A percentile compares a stretch with the other conserved stretches of the same genome.
Conservation (phyloP, 306 rosid species). For the Cajanus cajan region DNA sequence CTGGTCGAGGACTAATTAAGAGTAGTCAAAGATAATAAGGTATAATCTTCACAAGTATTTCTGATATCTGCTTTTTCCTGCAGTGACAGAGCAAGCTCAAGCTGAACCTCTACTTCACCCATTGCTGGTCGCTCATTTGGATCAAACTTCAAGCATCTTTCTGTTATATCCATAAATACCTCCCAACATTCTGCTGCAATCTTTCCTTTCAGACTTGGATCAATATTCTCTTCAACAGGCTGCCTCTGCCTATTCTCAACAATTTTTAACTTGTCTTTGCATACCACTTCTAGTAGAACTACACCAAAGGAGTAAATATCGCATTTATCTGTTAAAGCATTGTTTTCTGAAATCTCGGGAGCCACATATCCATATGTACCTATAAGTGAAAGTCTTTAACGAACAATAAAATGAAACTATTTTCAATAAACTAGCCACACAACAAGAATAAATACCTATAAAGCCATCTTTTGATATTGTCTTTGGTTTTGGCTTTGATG, state of each 20-base stretch:
- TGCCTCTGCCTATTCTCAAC: not conserved
- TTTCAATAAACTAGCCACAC: not conserved
- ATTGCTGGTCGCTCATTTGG: conserved; percentile 35
- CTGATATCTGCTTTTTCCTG: conserved; percentile 28
- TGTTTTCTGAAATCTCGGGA: not conserved
- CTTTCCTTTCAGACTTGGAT: conserved; percentile 19
- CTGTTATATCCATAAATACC: conserved; percentile 5
- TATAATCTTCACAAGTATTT: not conserved
- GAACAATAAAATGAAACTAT: not conserved
- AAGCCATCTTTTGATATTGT: not conserved
- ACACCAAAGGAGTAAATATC: conserved; percentile 25
- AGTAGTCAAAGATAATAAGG: not conserved
- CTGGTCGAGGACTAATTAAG: not conserved
- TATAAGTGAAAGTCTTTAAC: not conserved
- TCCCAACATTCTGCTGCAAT: conserved; percentile 31
- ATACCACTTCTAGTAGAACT: not conserved
- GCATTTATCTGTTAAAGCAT: not conserved
- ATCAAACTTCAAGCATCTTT: conserved; percentile 11
- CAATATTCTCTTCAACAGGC: not conserved
- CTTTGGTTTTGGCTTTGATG: not conserved
- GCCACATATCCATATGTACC: not conserved
- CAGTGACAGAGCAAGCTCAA: conserved; percentile 32
- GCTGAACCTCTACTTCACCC: conserved; percentile 39
- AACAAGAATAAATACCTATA: not conserved
- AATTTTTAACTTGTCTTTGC: not conserved